Base-by-base conservation (phyloP, 1,139 yeast species). In the Pichia sp. region DNA sequence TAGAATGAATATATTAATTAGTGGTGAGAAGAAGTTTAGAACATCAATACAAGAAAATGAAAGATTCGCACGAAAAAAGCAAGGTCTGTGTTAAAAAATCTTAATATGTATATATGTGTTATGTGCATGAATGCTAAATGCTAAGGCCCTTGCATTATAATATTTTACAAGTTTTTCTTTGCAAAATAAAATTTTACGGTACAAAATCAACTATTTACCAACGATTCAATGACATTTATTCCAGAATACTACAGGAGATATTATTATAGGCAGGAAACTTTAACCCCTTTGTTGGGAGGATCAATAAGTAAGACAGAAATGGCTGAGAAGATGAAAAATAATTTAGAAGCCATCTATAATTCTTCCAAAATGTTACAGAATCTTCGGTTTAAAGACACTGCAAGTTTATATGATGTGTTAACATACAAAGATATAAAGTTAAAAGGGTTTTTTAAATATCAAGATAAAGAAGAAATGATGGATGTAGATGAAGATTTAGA, bases 341-440 rank as follows among this genome's bases (percentile, higher is more conserved):
- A 30, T 1, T 16, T 50, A 20, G 40, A 42, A 11, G 9, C 23
- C 4, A 37, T 41, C 4, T 43, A 49, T 32, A 29, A 23, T 7
- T 41, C 47, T 3, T 44, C 43, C 5, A 35, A 25, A 9, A 35
- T 35, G 25, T 5, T 47, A 8, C 20, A 39, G n/a, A 36, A 34
- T 25, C 34, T 47, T 5, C n/a, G 24, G 6, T 49, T 41, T 37
- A 29, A 35, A 7, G 47, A 47, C 24, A 42, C 48, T 0, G 31
- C 8, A 3, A 46, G 49, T 31, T 24, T 50, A 3, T 33, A 35
- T 10, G 37, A 39, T 26, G n/a, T 50, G 2, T 25, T 50, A 6
- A 7, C 11, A 20, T 16, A 36, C 1, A 41, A 39, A 23, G 42
- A 31, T 4, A 28, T 41, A 7, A 41, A 40, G 11, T 12, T 46